Conservation (phyloP, 768 basidiomycete genomes). For the Tylopilus felleus region DNA sequence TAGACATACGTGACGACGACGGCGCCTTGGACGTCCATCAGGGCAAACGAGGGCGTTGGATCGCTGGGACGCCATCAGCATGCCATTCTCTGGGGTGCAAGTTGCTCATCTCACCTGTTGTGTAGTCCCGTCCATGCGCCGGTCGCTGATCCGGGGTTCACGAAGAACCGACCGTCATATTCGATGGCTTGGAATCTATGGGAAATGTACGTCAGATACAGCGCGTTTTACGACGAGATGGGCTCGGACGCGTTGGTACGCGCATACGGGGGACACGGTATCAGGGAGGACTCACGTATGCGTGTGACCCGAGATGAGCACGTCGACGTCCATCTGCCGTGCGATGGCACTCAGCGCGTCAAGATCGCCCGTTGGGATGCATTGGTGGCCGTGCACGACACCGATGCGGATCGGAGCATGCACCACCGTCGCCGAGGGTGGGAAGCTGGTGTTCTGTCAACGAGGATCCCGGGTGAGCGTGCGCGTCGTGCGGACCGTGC, state of each 20-base stretch:
- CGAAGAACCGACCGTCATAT: slow-evolving; percentile 87
- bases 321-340: slow-evolving; percentile 97
- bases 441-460: slow-evolving; percentile 62
- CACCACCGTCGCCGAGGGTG: slow-evolving; percentile 72
- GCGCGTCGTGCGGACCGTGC: background rate
- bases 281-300: slow-evolving; percentile 65
- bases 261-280: background rate
- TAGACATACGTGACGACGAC: slow-evolving; percentile 98
- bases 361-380: slow-evolving; percentile 86
- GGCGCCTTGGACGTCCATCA: slow-evolving; percentile 97
- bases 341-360: slow-evolving; percentile 88
- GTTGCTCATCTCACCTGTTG: slow-evolving; percentile 3
- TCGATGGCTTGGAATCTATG: slow-evolving; percentile 90
- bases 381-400: slow-evolving; percentile 91
- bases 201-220: background rate
- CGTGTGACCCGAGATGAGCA: slow-evolving; percentile 90
- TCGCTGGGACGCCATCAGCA: slow-evolving; percentile 47
- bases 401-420: slow-evolving; percentile 90
- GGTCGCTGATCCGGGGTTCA: slow-evolving; percentile 93
- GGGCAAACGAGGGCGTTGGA: slow-evolving; percentile 88
- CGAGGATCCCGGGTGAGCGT: background rate
- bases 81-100: background rate
- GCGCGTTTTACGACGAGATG: background rate
- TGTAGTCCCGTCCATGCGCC: slow-evolving; percentile 82
- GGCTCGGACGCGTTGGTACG: background rate